Conservation (phyloP, 129 eudicot genomes). For the Daucus carota region DNA sequence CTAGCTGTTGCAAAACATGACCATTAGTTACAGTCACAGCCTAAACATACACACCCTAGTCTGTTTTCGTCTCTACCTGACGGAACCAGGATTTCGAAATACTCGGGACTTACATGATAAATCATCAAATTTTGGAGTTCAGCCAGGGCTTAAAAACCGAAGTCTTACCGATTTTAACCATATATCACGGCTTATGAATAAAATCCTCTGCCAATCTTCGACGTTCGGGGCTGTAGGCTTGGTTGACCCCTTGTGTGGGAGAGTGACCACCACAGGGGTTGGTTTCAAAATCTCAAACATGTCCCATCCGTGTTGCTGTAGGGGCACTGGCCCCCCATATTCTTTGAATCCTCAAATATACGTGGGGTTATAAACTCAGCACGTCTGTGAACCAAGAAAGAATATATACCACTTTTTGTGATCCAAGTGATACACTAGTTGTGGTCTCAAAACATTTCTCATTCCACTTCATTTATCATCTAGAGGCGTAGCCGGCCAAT, state of each 20-base stretch:
- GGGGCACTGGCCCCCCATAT: constrained; percentile 1
- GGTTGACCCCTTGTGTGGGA: no score
- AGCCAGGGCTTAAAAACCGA: no score
- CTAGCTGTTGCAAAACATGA: not conserved
- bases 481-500: constrained; percentile 1
- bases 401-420: constrained; percentile 5
- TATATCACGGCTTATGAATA: no score
- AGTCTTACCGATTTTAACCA: no score
- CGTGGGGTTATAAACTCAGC: constrained; percentile 6
- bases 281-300: constrained; percentile 8
- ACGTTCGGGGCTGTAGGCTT: no score
- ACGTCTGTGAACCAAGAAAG: constrained; percentile 7
- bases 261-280: constrained; percentile 1
- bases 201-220: no score
- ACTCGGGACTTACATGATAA: no score
- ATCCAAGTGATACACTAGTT: constrained; percentile 7
- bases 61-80: not conserved
- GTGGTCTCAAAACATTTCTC: constrained; percentile 5
- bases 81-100: no score
- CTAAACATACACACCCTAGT: not conserved
- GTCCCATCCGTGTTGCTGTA: constrained; percentile 9
- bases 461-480: constrained; percentile 2
- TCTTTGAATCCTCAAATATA: not conserved
- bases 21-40: constrained; percentile 1
- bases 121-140: no score